A percentile compares a stretch with the other conserved stretches of the same genome.
phyloP scores from a whole-genome alignment of 305 asterid species.

The Fraxinus greggii region DNA sequence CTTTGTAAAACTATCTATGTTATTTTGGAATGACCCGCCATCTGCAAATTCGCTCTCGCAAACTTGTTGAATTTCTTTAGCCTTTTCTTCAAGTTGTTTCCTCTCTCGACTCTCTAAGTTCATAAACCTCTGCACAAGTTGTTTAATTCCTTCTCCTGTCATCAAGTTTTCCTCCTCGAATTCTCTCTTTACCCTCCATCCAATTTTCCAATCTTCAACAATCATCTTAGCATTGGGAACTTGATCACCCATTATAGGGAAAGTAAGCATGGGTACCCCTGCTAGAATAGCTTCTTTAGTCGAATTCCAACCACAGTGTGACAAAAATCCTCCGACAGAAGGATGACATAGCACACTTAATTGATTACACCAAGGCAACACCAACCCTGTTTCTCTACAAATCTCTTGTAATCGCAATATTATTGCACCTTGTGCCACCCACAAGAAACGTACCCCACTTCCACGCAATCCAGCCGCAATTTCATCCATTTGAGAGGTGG shows the following conservation, averaged over 20 bases:
- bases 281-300: slow-evolving; percentile 42
- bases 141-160: slow-evolving; percentile 29
- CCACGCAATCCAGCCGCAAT: background rate
- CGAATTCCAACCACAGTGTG: slow-evolving; percentile 68
- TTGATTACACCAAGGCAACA: slow-evolving; percentile 65
- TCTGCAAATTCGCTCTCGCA: slow-evolving; percentile 30
- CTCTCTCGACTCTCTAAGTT: slow-evolving; percentile 32
- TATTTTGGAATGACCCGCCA: slow-evolving; percentile 22
- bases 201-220: slow-evolving; percentile 58
- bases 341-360: slow-evolving; percentile 45
- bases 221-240: slow-evolving; percentile 39
- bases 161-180: slow-evolving; percentile 26
- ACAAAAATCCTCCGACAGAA: slow-evolving; percentile 52
- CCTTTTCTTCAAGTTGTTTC: slow-evolving; percentile 31
- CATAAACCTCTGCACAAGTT: slow-evolving; percentile 44
- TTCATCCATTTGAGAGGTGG: background rate
- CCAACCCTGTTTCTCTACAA: slow-evolving; percentile 34
- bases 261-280: slow-evolving; percentile 46
- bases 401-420: slow-evolving; percentile 15
- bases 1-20: slow-evolving; percentile 26
- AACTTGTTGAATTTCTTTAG: slow-evolving; percentile 23
- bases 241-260: slow-evolving; percentile 49
- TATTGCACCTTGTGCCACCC: slow-evolving; percentile 31
- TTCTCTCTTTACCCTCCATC: slow-evolving; percentile 44
- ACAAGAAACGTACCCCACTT: background rate